Base-by-base conservation (phyloP, 768 basidiomycete species). In the Amanita rubescens region DNA sequence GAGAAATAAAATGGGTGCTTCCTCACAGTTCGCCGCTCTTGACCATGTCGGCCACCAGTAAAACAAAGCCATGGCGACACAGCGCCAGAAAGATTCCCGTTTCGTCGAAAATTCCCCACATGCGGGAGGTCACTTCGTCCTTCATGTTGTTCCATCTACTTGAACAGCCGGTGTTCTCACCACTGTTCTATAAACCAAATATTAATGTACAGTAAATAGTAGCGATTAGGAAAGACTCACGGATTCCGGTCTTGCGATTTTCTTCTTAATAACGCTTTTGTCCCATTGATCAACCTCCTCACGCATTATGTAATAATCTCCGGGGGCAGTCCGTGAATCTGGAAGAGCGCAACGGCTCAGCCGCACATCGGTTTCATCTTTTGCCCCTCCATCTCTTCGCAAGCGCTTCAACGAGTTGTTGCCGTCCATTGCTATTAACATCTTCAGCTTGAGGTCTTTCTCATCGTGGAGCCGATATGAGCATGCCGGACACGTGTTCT, bases 51-150 rank as follows among this genome's bases (percentile, higher is more conserved):
- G 22, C 44, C 0, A 58, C 43, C 10, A 60, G 25, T 12, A 66
- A 46, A 7, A 62, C 58, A 38, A 63, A 60, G 1, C 65, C 62
- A 46, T 69, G 68, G 1, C 59, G 57, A 48, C 68, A 69, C 0
- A 62, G 38, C 0, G 55, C 52, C 1, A 67, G 37, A 43, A 68
- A 69, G n/a, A 65, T 47, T 3, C 67, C 65, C 0, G 64, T 63
- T 54, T 66, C 64, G 19, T 65, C 63, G 52, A 65, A 68, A 0
- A 67, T 55, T 0, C 58, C 59, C 61, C 60, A 65, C 61, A 63
- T 65, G 24, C 51, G 55, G 10, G 56, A 51, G 0, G 46, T 56
- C 1, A 60, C 17, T 20, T 59, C 58, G 8, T 55, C 55, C 4
- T 32, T 45, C 58, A 61, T 59, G 33, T 63, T 62, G 17, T 45